Evolutionary conservation across 495 filamentous ascomycete genomes (phyloP).

Genomic region (Trichoderma parareesei): DNA sequence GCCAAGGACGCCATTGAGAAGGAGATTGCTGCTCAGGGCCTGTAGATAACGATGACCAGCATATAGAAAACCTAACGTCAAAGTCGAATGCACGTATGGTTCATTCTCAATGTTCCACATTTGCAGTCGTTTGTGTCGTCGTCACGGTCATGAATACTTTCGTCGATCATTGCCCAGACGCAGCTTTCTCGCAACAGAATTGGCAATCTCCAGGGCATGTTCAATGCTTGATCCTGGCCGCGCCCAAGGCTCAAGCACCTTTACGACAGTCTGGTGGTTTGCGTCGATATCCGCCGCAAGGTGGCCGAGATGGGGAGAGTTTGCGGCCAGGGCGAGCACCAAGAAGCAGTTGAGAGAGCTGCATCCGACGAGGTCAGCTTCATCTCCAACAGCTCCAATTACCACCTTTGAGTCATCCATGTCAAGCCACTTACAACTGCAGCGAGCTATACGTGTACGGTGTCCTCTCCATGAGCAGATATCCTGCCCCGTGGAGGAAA

Average conservation of each 20-base stretch:
- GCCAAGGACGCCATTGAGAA: background rate
- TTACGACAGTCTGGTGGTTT: background rate
- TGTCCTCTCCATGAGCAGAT: background rate
- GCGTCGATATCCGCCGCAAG: background rate
- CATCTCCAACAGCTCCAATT: background rate
- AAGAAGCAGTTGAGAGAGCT: slow-evolving; percentile 1
- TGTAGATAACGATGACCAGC: background rate
- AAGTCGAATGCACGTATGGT: background rate
- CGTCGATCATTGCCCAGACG: background rate
- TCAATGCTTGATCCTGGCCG: background rate
- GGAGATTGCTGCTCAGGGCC: background rate
- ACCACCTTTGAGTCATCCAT: background rate
- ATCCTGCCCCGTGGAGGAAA: background rate
- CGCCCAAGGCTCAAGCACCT: slow-evolving; percentile 1
- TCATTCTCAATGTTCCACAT: background rate
- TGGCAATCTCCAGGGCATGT: background rate
- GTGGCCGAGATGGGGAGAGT: slow-evolving; percentile 1
- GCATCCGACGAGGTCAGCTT: background rate
- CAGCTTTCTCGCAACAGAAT: background rate
- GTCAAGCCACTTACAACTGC: background rate
- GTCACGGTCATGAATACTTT: background rate
- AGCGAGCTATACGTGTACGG: background rate
- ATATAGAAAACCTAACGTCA: background rate
- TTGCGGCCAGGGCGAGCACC: background rate
- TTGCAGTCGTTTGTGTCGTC: background rate